Evolutionary conservation across 2,329 filamentous ascomycete genomes (phyloP).

Genomic region (Hirsutella minnesotensis): DNA sequence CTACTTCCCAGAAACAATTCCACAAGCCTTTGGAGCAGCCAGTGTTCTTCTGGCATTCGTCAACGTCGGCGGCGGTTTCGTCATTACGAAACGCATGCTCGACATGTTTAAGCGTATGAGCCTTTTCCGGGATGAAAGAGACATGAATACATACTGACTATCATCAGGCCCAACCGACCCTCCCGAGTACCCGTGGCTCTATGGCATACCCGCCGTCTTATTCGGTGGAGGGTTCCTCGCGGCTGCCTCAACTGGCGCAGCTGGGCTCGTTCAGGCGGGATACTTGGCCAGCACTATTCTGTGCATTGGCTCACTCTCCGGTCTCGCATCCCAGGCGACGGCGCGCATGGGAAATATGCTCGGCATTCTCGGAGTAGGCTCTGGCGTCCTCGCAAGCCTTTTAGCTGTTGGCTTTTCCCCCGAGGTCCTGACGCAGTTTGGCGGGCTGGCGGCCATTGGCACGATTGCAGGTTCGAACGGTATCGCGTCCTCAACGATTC

Average conservation of each 20-base stretch:
- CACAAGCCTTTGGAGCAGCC: slow-evolving; percentile 63
- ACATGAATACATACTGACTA: slow-evolving; percentile 6
- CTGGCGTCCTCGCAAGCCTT: slow-evolving; percentile 73
- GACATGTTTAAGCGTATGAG: slow-evolving; percentile 70
- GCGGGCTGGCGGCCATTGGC: slow-evolving; percentile 61
- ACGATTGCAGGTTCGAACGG: slow-evolving; percentile 45
- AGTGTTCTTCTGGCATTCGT: slow-evolving; percentile 81
- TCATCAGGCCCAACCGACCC: slow-evolving; percentile 61
- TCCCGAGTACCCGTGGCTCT: slow-evolving; percentile 79
- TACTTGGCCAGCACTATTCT: slow-evolving; percentile 77
- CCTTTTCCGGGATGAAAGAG: not conserved
- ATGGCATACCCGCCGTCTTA: slow-evolving; percentile 62
- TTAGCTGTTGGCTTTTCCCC: slow-evolving; percentile 70
- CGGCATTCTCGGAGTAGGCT: slow-evolving; percentile 73
- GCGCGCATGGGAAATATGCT: slow-evolving; percentile 78
- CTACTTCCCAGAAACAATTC: slow-evolving; percentile 63
- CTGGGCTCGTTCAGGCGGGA: slow-evolving; percentile 74
- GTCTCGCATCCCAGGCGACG: slow-evolving; percentile 70
- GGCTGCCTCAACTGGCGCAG: slow-evolving; percentile 69
- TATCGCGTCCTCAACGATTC: not conserved
- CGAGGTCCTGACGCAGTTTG: slow-evolving; percentile 70
- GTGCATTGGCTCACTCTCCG: slow-evolving; percentile 74
- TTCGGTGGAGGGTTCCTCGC: slow-evolving; percentile 75
- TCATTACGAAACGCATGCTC: slow-evolving; percentile 87
- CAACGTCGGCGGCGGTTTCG: slow-evolving; percentile 79